These are phyloP conservation scores for Micromonas commoda DNA, from an alignment of 139 green algal genomes.

Conservation along the genomic window DNA sequence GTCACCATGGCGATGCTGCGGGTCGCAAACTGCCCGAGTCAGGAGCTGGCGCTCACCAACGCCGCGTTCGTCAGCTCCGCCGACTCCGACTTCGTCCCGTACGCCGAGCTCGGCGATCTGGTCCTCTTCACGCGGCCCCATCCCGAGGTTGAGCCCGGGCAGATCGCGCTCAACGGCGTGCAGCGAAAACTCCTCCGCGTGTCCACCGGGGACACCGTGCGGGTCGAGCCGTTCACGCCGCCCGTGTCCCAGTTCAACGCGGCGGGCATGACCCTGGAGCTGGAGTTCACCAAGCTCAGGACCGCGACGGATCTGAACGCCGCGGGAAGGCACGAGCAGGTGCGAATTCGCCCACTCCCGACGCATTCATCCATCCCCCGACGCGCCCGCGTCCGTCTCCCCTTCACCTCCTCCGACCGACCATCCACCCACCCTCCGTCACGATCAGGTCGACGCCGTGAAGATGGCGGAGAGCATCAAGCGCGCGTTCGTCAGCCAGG, in stretches of 20 bases:
- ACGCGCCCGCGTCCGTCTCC: background rate
- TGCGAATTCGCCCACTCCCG: background rate
- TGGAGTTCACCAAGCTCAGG: constrained; percentile 8
- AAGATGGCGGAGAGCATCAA: background rate
- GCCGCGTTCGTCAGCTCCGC: constrained; percentile 33
- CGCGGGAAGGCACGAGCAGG: constrained; percentile 2
- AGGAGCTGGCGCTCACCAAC: constrained; percentile 46
- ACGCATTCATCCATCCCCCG: background rate
- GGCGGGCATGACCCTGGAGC: constrained; percentile 10
- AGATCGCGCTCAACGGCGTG: constrained; percentile 72
- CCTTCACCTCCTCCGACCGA: background rate
- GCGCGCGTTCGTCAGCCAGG: constrained; percentile 25
- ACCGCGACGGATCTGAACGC: background rate
- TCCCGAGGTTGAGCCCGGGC: constrained; percentile 43
- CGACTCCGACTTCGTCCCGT: constrained; percentile 27
- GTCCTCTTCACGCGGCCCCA: constrained; percentile 58
- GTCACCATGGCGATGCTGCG: constrained; percentile 20
- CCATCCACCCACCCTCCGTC: background rate
- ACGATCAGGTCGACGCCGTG: constrained; percentile 10
- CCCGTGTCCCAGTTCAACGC: background rate
- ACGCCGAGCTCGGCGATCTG: constrained; percentile 26
- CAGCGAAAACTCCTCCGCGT: constrained; percentile 55
- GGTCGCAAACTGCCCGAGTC: constrained; percentile 43
- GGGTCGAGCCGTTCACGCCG: background rate
- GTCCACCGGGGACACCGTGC: constrained; percentile 25